phyloP scores from a whole-genome alignment of 352 stramenopile genomes.

The Pythium oligandrum region DNA sequence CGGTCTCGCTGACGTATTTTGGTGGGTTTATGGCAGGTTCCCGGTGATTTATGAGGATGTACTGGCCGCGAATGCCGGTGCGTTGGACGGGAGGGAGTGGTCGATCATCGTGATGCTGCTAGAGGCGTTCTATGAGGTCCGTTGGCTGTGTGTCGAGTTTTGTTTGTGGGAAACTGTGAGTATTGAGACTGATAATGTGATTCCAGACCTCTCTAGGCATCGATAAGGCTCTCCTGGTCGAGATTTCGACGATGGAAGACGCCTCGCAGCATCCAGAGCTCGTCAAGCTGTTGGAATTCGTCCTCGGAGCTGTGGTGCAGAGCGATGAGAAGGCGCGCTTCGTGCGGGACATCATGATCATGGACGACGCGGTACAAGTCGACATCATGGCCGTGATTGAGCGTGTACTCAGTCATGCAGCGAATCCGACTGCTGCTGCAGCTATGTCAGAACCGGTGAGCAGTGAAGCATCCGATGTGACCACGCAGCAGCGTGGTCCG shows the following conservation, averaged over 20 bases:
- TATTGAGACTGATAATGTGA: neutral
- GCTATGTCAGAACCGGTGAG: neutral
- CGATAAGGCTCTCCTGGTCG: conserved; percentile 10
- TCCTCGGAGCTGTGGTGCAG: conserved; percentile 51
- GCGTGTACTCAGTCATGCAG: conserved; percentile 26
- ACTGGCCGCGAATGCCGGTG: conserved; percentile 2
- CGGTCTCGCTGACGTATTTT: no score
- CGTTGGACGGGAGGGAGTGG: conserved; percentile 12
- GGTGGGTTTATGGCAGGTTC: conserved; percentile 15
- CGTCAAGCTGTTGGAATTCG: conserved; percentile 28
- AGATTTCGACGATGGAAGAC: conserved; percentile 10
- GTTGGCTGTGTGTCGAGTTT: neutral
- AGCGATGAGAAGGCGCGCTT: conserved; percentile 48
- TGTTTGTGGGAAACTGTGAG: neutral
- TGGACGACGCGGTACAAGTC: conserved; percentile 52
- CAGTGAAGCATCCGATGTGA: neutral
- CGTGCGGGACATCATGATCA: conserved; percentile 59
- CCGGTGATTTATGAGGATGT: conserved; percentile 21
- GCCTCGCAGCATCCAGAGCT: conserved; percentile 8
- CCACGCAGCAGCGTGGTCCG: neutral
- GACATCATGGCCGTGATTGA: conserved; percentile 71
- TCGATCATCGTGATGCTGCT: conserved; percentile 14
- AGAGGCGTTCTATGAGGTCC: conserved; percentile 58
- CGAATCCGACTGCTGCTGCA: neutral
- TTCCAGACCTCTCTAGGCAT: conserved; percentile 21